These are phyloP conservation scores for Berberis thunbergii DNA, from an alignment of 164 flowering plant species.

Conservation along the genomic window DNA sequence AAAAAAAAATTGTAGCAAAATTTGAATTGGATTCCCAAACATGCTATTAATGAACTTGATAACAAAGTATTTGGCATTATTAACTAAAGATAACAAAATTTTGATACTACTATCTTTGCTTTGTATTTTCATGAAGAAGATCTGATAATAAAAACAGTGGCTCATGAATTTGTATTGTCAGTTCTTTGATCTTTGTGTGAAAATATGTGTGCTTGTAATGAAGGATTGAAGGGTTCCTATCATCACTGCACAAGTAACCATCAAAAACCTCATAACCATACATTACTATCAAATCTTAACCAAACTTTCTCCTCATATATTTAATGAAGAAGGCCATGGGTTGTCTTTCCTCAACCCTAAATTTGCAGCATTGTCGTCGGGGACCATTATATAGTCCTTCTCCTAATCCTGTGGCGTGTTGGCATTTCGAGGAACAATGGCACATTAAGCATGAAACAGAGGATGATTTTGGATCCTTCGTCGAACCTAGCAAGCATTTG, in stretches of 20 bases:
- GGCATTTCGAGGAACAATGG: slow-evolving; percentile 11
- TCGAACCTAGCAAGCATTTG: background rate
- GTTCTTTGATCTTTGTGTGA: background rate
- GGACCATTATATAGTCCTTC: slow-evolving; percentile 12
- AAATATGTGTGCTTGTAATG: background rate
- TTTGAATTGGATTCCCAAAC: no score
- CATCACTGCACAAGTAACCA: slow-evolving; percentile 5
- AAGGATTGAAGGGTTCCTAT: slow-evolving; percentile 2
- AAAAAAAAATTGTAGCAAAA: no score
- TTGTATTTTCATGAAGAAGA: background rate
- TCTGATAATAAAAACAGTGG: background rate
- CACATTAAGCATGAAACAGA: slow-evolving; percentile 11
- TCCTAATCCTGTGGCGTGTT: slow-evolving; percentile 18
- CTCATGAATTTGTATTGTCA: background rate
- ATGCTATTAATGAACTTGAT: no score
- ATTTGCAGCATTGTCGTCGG: slow-evolving; percentile 1
- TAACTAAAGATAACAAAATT: no score
- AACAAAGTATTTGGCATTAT: no score
- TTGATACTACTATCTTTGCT: no score
- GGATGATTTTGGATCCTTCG: slow-evolving; percentile 6
- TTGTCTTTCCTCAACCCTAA: background rate
- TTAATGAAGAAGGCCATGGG: slow-evolving; percentile 7
- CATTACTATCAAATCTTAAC: background rate
- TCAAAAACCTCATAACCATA: background rate
- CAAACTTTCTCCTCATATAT: background rate